Base-by-base conservation (phyloP, 108 stramenopile species). In the Nannochloropsis granulata region DNA sequence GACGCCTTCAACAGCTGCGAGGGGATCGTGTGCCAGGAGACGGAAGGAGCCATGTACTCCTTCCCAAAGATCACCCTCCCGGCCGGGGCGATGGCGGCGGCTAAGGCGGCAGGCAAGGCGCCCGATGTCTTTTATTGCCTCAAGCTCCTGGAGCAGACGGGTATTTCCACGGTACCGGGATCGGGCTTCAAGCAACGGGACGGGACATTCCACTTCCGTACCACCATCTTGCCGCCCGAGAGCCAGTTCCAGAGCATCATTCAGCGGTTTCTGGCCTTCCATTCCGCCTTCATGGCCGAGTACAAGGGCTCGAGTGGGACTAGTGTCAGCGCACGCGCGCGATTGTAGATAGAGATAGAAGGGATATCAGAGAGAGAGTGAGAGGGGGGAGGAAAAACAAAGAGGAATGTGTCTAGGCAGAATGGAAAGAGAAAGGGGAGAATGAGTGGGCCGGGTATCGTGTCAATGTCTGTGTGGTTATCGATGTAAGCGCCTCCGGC, bases 151-250 rank as follows among this genome's bases (percentile, higher is more conserved):
- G 94, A 97, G 82, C 88, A 89, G 19, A 99, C 96, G 8, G 98
- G 98, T 21, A 93, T 99, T 78, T 95, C 95, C 71, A 95, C 95
- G 12, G 98, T 99, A 12, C 98, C 98, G 8, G 98, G 96, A 13
- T 93, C 93, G 45, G 98, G 98, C 11, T 99, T 99, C 91, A 95
- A 94, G 23, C 98, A 99, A 90, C 88, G 90, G 79, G 92, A 93
- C 42, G 97, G 97, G 42, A 94, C 97, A 13, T 94, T 89, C 86
- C 97, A 97, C 84, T 96, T 99, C 92, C 93, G 98, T 21, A 97
- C 96, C n/a, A 97, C 97, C 23, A 95, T 97, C 86, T 24, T 80
- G 2, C 97, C 96, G 23, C 90, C 95, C 14, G 96, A 97, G 82
- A 93, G 93, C 43, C 87, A 93, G 44, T 92, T 95, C 78, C 81